These are phyloP conservation scores for Dittrichia graveolens DNA, from an alignment of 129 eudicot species.

Conservation along the genomic window DNA sequence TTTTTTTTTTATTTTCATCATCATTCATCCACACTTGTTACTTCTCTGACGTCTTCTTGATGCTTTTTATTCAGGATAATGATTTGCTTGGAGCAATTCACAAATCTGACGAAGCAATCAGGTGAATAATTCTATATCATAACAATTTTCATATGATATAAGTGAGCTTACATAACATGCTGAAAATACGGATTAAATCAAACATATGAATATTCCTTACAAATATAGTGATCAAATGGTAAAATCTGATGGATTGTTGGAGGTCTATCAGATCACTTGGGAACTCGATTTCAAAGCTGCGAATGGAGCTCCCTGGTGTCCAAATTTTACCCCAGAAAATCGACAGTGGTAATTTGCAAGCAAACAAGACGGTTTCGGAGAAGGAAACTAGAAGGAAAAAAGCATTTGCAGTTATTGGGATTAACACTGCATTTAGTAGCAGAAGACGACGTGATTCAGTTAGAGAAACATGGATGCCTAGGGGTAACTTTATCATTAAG, in stretches of 20 bases:
- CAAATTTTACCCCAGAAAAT: slow-evolving; percentile 29
- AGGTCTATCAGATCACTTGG: slow-evolving; percentile 48
- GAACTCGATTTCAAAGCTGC: slow-evolving; percentile 46
- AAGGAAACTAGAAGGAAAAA: slow-evolving; percentile 36
- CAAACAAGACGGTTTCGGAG: slow-evolving; percentile 27
- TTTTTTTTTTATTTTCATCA: neutral
- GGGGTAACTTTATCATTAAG: slow-evolving; percentile 36
- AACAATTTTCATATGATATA: neutral
- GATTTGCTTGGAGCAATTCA: slow-evolving; percentile 52
- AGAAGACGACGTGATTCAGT: slow-evolving; percentile 74
- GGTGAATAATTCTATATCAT: slow-evolving; percentile 41
- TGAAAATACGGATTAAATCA: neutral
- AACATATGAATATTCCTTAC: slow-evolving; percentile 10
- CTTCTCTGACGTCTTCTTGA: slow-evolving; percentile 16
- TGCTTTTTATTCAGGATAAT: slow-evolving; percentile 39
- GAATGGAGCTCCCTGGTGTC: slow-evolving; percentile 50
- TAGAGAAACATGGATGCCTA: slow-evolving; percentile 79
- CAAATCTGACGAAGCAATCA: slow-evolving; percentile 58
- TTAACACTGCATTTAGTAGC: slow-evolving; percentile 79
- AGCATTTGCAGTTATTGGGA: slow-evolving; percentile 67
- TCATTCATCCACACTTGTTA: neutral
- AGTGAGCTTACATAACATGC: no score
- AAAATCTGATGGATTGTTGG: slow-evolving; percentile 19
- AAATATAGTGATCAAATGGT: slow-evolving; percentile 9
- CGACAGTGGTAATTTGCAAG: slow-evolving; percentile 23